Percentiles rank a stretch among this genome's conserved stretches.
Conservation (phyloP, 805 yeast species). For the Candida montana region DNA sequence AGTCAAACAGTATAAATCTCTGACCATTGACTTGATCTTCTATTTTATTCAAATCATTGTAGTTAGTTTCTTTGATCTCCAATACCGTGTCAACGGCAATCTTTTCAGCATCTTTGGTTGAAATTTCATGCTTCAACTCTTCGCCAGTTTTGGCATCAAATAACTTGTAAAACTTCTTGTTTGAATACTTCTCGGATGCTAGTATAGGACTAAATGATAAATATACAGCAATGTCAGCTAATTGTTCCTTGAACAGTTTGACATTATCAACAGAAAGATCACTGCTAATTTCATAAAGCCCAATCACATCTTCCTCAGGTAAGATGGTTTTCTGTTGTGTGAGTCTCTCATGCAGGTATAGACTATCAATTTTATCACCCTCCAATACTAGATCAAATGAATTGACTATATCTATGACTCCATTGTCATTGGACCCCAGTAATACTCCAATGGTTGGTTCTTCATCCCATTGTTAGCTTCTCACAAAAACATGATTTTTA, state of each 20-base stretch:
- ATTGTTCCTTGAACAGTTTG: not conserved
- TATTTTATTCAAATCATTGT: conserved; percentile 5
- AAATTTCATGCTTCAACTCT: conserved; percentile 7
- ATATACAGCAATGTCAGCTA: not conserved
- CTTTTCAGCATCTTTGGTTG: conserved; percentile 12
- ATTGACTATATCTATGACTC: conserved; percentile 5
- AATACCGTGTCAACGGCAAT: conserved; percentile 12
- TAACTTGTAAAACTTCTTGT: conserved; percentile 7
- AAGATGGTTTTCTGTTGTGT: conserved; percentile 8
- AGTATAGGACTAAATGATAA: conserved; percentile 6
- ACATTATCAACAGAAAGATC: not conserved
- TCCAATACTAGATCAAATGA: conserved; percentile 11
- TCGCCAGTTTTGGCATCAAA: conserved; percentile 3
- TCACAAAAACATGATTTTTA: not conserved
- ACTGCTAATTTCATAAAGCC: conserved; percentile 8
- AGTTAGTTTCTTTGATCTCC: conserved; percentile 7
- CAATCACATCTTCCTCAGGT: conserved; percentile 11
- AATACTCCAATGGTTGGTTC: conserved; percentile 4
- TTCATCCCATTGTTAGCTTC: not conserved
- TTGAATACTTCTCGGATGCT: conserved; percentile 7
- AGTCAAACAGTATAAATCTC: conserved; percentile 5
- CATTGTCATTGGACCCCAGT: conserved; percentile 1
- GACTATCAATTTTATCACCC: not conserved
- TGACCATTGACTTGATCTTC: conserved; percentile 10
- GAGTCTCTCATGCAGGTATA: conserved; percentile 8